Percentiles rank a stretch among this genome's conserved stretches.
Evolutionary conservation across 176 grass and related monocot species (phyloP).

Genomic region (Guadua angustifolia): DNA sequence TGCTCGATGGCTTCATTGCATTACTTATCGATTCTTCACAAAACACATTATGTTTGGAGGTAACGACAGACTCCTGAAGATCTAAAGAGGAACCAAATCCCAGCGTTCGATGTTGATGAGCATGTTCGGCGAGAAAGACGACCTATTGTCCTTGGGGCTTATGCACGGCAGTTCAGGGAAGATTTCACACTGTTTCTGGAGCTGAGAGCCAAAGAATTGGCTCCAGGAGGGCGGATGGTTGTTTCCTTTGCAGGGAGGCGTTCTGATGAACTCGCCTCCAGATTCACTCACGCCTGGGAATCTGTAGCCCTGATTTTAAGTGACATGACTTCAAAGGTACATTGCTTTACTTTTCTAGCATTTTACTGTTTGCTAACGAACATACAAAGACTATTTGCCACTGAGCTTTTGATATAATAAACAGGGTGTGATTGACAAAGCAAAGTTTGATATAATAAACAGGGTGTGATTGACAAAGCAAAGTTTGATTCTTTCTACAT

Average conservation of each 20-base stretch:
- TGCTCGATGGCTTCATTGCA: neutral
- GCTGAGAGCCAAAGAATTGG: conserved; percentile 29
- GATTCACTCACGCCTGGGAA: conserved; percentile 21
- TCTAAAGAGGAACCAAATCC: conserved; percentile 23
- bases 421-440: conserved; percentile 12
- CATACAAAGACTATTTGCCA: neutral
- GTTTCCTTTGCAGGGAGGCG: conserved; percentile 17
- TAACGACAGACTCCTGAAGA: conserved; percentile 36
- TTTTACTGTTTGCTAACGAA: neutral
- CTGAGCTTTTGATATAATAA: neutral
- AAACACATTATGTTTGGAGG: neutral
- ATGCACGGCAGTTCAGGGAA: conserved; percentile 30
- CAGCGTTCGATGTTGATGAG: neutral
- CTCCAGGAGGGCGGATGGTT: conserved; percentile 5
- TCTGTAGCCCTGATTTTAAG: neutral
- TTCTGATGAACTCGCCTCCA: neutral
- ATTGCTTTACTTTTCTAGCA: neutral
- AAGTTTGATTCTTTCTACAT: conserved; percentile 38
- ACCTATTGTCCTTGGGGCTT: conserved; percentile 12
- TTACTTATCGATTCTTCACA: neutral
- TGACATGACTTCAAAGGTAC: conserved; percentile 40
- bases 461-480: conserved; percentile 12
- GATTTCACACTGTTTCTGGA: conserved; percentile 34
- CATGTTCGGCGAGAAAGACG: neutral
- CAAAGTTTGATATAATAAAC: neutral